Conservation (phyloP, 1,139 yeast genomes). For the Eremothecium gossypii region DNA sequence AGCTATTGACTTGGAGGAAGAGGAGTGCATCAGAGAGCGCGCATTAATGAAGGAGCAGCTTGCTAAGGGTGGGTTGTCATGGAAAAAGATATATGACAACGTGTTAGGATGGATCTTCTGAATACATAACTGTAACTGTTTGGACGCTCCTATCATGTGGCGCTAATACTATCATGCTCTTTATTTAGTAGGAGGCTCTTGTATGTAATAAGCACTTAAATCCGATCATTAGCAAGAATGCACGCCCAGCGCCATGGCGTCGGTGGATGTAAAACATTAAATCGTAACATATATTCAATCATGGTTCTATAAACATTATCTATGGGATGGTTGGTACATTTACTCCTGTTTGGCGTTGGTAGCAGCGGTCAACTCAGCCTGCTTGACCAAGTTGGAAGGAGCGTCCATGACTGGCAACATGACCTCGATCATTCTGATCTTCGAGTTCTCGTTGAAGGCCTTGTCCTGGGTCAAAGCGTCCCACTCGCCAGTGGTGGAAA, state of each 20-base stretch:
- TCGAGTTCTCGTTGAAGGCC: conserved; percentile 40
- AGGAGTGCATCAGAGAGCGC: conserved; percentile 38
- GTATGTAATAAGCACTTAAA: too few species aligned
- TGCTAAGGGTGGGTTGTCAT: conserved; percentile 31
- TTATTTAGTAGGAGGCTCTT: too few species aligned
- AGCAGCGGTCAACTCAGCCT: conserved; percentile 69
- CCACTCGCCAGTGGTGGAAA: conserved; percentile 59
- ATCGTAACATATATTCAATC: neutral
- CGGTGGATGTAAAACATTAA: neutral
- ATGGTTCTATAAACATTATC: conserved; percentile 1
- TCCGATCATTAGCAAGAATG: too few species aligned
- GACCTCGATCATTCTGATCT: conserved; percentile 69
- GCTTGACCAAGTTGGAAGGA: conserved; percentile 59
- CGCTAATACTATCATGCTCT: too few species aligned
- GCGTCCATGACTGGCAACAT: conserved; percentile 80
- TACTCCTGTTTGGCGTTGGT: conserved; percentile 39
- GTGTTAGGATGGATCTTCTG: conserved; percentile 47
- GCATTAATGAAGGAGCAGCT: conserved; percentile 37
- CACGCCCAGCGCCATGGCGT: too few species aligned
- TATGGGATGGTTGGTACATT: conserved; percentile 1
- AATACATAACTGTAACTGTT: conserved; percentile 1
- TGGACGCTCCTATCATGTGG: too few species aligned
- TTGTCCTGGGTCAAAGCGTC: conserved; percentile 46
- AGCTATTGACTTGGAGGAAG: conserved; percentile 61
- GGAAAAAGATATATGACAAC: conserved; percentile 47